Evolutionary conservation across 2,329 filamentous ascomycete genomes (phyloP).

Genomic region (Alternaria infectoria): DNA sequence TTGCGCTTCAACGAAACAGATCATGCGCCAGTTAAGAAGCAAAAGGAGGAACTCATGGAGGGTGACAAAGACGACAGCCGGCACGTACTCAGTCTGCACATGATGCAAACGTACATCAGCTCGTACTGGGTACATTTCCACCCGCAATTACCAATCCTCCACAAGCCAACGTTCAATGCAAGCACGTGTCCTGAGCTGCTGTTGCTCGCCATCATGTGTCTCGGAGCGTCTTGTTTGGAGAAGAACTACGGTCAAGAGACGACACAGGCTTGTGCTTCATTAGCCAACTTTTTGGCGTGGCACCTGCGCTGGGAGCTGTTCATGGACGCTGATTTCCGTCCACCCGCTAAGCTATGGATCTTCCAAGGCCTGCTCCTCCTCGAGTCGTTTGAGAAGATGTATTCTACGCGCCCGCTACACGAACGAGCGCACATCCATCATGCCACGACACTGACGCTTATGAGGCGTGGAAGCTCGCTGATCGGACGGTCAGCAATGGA

Average conservation of each 20-base stretch:
- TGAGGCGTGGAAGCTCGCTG: slow-evolving; percentile 90
- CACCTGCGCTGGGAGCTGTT: slow-evolving; percentile 97
- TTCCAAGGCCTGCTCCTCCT: slow-evolving; percentile 90
- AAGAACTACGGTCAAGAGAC: slow-evolving; percentile 76
- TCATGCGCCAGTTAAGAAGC: slow-evolving; percentile 73
- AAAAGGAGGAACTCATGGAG: slow-evolving; percentile 77
- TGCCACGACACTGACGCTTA: slow-evolving; percentile 90
- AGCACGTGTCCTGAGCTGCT: slow-evolving; percentile 85
- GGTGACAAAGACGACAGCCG: slow-evolving; percentile 71
- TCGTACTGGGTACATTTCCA: slow-evolving; percentile 97
- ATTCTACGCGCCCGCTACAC: slow-evolving; percentile 87
- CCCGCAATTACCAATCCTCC: slow-evolving; percentile 90
- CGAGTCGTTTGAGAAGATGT: slow-evolving; percentile 98
- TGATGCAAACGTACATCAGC: slow-evolving; percentile 89
- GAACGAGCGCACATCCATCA: slow-evolving; percentile 97
- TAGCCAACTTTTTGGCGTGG: slow-evolving; percentile 90
- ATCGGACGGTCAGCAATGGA: slow-evolving; percentile 86
- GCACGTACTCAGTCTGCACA: slow-evolving; percentile 78
- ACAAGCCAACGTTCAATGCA: slow-evolving; percentile 90
- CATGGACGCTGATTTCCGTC: slow-evolving; percentile 85
- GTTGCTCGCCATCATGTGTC: slow-evolving; percentile 86
- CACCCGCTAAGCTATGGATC: slow-evolving; percentile 93
- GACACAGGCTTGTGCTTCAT: slow-evolving; percentile 76
- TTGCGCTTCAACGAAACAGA: slow-evolving; percentile 82
- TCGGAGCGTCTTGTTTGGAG: slow-evolving; percentile 89